These are phyloP conservation scores for Nothophoma quercina DNA, from an alignment of 2,329 filamentous ascomycete genomes.

Conservation along the genomic window DNA sequence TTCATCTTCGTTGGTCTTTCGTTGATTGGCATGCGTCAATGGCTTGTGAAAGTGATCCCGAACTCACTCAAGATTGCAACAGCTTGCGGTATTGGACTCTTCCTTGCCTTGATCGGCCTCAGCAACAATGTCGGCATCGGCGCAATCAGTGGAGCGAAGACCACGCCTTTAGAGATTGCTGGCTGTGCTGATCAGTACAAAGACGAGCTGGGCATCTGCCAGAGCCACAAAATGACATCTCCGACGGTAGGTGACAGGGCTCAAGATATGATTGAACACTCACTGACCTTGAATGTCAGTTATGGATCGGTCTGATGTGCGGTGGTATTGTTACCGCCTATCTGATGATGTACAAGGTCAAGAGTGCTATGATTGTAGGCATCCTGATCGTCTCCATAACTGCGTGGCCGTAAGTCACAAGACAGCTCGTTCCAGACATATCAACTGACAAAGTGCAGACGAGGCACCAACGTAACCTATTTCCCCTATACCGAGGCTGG, in stretches of 20 bases:
- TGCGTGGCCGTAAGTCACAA: constrained; percentile 72
- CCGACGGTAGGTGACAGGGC: constrained; percentile 59
- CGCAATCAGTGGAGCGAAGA: constrained; percentile 69
- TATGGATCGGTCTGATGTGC: constrained; percentile 90
- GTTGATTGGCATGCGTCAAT: constrained; percentile 82
- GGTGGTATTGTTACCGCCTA: constrained; percentile 81
- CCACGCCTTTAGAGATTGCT: constrained; percentile 75
- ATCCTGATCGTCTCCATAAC: constrained; percentile 85
- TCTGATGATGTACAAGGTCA: constrained; percentile 84
- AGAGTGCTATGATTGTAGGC: constrained; percentile 83
- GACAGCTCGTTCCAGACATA: not conserved
- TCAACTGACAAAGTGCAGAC: constrained; percentile 45
- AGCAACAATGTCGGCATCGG: constrained; percentile 85
- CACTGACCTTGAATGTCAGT: constrained; percentile 43
- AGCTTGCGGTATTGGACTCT: constrained; percentile 84
- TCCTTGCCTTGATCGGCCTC: constrained; percentile 76
- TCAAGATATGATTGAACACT: constrained; percentile 4
- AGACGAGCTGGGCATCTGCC: constrained; percentile 65
- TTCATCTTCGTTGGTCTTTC: constrained; percentile 84
- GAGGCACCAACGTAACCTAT: constrained; percentile 76
- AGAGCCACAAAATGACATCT: constrained; percentile 77
- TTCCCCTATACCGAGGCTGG: constrained; percentile 77
- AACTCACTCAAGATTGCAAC: constrained; percentile 86
- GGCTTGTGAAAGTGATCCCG: constrained; percentile 83
- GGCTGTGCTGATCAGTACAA: constrained; percentile 70